Evolutionary conservation across 2,329 filamentous ascomycete genomes (phyloP), one percentile per base, ranked within the genome.

Genomic region (Beauveria sp.): DNA sequence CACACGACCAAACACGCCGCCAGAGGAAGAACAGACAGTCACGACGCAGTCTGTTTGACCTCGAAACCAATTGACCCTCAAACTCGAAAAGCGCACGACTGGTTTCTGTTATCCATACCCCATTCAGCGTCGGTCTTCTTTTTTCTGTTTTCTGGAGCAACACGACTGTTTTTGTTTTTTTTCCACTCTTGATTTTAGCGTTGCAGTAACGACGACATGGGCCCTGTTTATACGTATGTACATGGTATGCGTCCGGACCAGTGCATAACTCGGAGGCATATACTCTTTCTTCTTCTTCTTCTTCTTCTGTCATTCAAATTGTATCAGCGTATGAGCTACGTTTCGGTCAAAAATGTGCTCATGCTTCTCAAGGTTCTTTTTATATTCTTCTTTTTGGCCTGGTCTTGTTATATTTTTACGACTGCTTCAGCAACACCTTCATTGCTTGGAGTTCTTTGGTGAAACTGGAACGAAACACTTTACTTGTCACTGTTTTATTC

Each of bases 401-500:
- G 46, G 64, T 64, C 63, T 64, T 24, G 59, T 50, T 43, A 59
- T 61, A 22, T 51, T 51, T 61, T 59, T 54, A 65, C 55, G 59
- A 62, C 40, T 62, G 57, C 57, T 59, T 59, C 57, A 59, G 57
- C 57, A 59, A 59, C 18, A 41, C n/a, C 14, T 46, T 59, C 57
- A 59, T 59, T 59, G 57, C 57, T 59, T 47, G 57, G 57, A 59
- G 57, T 59, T 64, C 37, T 61, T 50, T 63, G 61, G 52, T 57
- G 51, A 50, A 55, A 34, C 63, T 58, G 9, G 46, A 59, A 63
- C 40, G 61, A 60, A 56, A 62, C 24, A 14, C 3, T 48, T 41
- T 26, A n/a, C 12, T 40, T 50, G 34, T 28, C 30, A 24, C 22
- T 48, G 30, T 57, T 40, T 7, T 48, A 30, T 60, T 52, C 41